Evolutionary conservation across 208 protist species (phyloP).

Genomic region (Trypanosoma grayi): DNA sequence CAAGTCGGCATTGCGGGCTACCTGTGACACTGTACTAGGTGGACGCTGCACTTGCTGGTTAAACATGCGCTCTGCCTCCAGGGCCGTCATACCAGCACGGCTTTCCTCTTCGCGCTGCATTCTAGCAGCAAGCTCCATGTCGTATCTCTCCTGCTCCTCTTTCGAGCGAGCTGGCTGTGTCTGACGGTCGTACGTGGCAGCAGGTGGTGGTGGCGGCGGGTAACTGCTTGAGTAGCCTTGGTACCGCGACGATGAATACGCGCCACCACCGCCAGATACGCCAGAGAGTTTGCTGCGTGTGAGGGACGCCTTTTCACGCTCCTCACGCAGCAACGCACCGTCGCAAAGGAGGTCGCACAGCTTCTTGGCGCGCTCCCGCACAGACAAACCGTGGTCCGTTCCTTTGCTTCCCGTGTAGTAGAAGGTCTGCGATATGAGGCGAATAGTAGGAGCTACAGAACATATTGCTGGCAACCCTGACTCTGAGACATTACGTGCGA

Average conservation of each 20-base stretch:
- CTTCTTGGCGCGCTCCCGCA: constrained; percentile 82
- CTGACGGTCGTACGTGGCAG: constrained; percentile 4
- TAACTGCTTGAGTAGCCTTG: constrained; percentile 26
- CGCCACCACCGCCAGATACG: constrained; percentile 35
- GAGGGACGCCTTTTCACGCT: constrained; percentile 65
- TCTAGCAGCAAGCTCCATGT: constrained; percentile 80
- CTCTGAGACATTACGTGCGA: constrained; percentile 71
- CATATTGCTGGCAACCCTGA: constrained; percentile 67
- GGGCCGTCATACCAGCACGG: constrained; percentile 53
- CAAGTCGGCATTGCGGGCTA: constrained; percentile 51
- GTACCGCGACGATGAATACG: constrained; percentile 14
- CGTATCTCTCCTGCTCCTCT: constrained; percentile 84
- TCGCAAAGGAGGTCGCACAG: constrained; percentile 81
- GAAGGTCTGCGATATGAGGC: constrained; percentile 72
- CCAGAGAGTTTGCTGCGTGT: constrained; percentile 68
- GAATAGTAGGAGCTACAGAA: constrained; percentile 60
- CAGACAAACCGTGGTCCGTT: constrained; percentile 85
- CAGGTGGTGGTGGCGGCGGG: not conserved
- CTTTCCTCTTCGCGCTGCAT: constrained; percentile 88
- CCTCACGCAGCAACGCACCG: constrained; percentile 67
- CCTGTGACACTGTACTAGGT: constrained; percentile 4
- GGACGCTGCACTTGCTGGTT: constrained; percentile 25
- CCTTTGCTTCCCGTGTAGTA: constrained; percentile 87
- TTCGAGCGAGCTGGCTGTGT: constrained; percentile 36
- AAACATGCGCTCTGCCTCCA: constrained; percentile 76